Evolutionary conservation across 768 basidiomycete species (phyloP), one percentile per base, ranked within the genome.

Genomic region (Hypholoma fasciculare): DNA sequence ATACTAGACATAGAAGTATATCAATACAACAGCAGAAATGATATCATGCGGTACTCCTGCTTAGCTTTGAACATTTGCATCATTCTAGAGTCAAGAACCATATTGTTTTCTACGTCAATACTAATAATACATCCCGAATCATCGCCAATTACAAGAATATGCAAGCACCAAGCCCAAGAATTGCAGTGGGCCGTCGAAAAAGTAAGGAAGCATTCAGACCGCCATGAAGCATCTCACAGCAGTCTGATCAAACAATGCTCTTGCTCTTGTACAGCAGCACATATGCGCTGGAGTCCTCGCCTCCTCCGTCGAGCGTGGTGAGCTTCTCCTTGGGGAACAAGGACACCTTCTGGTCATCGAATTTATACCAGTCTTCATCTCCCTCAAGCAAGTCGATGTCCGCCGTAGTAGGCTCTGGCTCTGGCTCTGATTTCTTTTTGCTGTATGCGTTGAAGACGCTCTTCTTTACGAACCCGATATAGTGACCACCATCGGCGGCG

Each of bases 291-390:
- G 90, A 90, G 71, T 95, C 93, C 75, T 96, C 91, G 4, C 87
- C 96, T 60, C 96, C 96, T 5, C 96, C 96, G 61, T 96, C 94
- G 57, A 98, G 81, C 7, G 86, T 86, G 26, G 82, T 67, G 58
- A 99, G 76, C 74, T 94, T 96, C 70, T 95, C 94, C 71, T 82
- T 82, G 1, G 86, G 86, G 72, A 98, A 96, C 54, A 88, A 63
- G 16, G 92, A 89, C 39, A 93, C 96, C 74, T 94, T 96, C 62
- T 96, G 94, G 64, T 98, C 95, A 66, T 98, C 96, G 67, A 96
- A 98, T 75, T 96, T 96, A 77, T 90, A 92, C 96, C 96, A 92
- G 67, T 90, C 89, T 60, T 90, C 88, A 49, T 92, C 87, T 46
- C 86, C 85, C 49, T 87, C 85, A 26, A 64, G 39, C 6, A 63